phyloP scores from a whole-genome alignment of 1,284 basidiomycete species.

The Tylopilus sp. region DNA sequence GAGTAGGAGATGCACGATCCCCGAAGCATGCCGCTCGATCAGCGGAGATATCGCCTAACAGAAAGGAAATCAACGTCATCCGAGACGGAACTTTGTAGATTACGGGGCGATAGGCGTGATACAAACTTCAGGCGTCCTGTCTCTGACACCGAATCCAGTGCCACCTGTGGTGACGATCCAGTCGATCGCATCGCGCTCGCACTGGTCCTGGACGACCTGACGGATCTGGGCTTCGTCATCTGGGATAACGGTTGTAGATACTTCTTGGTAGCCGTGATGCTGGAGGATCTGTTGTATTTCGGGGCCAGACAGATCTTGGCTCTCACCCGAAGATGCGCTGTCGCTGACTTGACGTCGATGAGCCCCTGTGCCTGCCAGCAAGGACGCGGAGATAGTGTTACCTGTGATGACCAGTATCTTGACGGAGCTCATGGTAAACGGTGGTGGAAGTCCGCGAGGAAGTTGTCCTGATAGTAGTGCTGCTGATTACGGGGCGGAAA shows the following conservation, averaged over 20 bases:
- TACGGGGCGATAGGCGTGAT: not conserved
- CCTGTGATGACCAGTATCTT: conserved; percentile 29
- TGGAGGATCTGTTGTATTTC: conserved; percentile 51
- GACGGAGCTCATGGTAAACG: conserved; percentile 18
- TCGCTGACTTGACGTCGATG: conserved; percentile 55
- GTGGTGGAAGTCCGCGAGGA: not conserved
- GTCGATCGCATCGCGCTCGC: conserved; percentile 46
- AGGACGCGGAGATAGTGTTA: conserved; percentile 1
- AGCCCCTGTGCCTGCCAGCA: conserved; percentile 1
- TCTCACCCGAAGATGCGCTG: conserved; percentile 51
- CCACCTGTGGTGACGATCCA: conserved; percentile 82
- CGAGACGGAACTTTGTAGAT: not conserved
- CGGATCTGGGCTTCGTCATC: conserved; percentile 60
- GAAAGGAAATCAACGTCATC: not conserved
- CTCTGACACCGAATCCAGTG: conserved; percentile 79
- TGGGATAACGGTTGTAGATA: conserved; percentile 46
- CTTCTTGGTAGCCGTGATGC: conserved; percentile 40
- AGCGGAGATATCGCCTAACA: conserved; percentile 65
- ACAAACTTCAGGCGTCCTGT: conserved; percentile 75
- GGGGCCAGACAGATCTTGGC: conserved; percentile 64
- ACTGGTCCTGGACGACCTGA: conserved; percentile 45
- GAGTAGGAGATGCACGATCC: conserved; percentile 75
- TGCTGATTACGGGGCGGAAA: not conserved
- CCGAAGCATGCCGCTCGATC: conserved; percentile 71
- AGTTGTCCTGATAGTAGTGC: not conserved